Evolutionary conservation across 257 asterid genomes (phyloP).

Genomic region (Salvia miltiorrhiza): DNA sequence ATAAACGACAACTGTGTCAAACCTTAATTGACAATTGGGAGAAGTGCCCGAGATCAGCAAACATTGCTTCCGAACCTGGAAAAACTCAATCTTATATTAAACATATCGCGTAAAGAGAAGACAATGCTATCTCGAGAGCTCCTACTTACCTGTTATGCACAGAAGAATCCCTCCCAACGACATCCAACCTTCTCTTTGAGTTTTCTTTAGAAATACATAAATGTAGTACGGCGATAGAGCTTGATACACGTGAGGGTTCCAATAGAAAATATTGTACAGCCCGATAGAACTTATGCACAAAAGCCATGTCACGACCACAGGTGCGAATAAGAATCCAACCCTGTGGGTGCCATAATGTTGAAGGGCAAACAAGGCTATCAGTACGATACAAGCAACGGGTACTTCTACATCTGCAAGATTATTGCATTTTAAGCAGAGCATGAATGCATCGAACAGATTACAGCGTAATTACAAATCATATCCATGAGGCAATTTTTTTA

Average conservation of each 20-base stretch:
- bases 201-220: constrained; percentile 68
- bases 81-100: neutral
- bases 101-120: neutral
- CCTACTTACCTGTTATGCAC: constrained; percentile 71
- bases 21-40: constrained; percentile 89
- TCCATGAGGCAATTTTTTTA: too few relatives aligned
- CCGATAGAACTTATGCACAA: constrained; percentile 79
- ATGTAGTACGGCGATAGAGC: constrained; percentile 84
- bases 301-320: constrained; percentile 82
- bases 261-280: constrained; percentile 57
- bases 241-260: constrained; percentile 77
- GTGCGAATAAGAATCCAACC: constrained; percentile 90
- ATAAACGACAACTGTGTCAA: too few relatives aligned
- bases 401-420: constrained; percentile 78
- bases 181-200: constrained; percentile 74
- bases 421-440: constrained; percentile 22
- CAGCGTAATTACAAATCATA: neutral
- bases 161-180: constrained; percentile 80
- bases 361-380: constrained; percentile 81
- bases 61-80: constrained; percentile 99
- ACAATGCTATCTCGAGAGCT: neutral
- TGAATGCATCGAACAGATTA: neutral
- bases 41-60: constrained; percentile 94
- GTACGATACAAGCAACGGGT: constrained; percentile 69
- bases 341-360: constrained; percentile 96